These are phyloP conservation scores for Trichoderma aggressivum DNA, from an alignment of 2,329 filamentous ascomycete species.

Conservation along the genomic window DNA sequence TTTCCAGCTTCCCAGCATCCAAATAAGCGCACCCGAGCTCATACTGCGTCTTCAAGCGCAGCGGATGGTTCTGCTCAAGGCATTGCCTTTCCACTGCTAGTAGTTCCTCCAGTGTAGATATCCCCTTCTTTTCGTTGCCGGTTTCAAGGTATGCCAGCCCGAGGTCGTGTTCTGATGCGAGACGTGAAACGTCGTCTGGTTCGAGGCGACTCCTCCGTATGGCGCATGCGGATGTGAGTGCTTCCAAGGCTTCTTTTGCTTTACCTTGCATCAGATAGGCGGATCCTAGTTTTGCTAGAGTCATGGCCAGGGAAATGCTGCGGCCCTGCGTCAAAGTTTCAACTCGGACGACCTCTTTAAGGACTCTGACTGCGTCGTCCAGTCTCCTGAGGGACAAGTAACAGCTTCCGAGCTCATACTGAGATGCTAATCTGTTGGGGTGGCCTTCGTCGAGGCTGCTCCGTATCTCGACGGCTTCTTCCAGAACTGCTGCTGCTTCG, in stretches of 20 bases:
- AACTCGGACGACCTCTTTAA: background rate
- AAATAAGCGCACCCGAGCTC: slow-evolving; percentile 13
- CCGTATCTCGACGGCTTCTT: background rate
- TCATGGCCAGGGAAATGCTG: background rate
- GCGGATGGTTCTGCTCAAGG: background rate
- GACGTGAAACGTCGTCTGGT: background rate
- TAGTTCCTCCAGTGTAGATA: slow-evolving; percentile 9
- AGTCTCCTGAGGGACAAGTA: background rate
- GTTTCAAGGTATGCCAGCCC: background rate
- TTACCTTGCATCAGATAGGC: background rate
- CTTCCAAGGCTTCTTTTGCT: background rate
- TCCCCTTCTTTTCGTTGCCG: background rate
- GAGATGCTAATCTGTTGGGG: background rate
- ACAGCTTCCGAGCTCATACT: slow-evolving; percentile 14
- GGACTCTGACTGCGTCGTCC: background rate
- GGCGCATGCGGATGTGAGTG: background rate
- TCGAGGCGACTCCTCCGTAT: background rate
- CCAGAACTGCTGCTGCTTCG: background rate
- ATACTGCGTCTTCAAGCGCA: slow-evolving; percentile 15
- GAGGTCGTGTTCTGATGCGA: slow-evolving; percentile 8
- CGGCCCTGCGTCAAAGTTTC: background rate
- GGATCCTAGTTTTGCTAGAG: background rate
- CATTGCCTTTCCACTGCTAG: background rate
- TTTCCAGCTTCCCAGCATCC: background rate
- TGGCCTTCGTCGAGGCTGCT: background rate